Conservation (phyloP, 352 stramenopile species). For the Globisporangium recalcitrans region DNA sequence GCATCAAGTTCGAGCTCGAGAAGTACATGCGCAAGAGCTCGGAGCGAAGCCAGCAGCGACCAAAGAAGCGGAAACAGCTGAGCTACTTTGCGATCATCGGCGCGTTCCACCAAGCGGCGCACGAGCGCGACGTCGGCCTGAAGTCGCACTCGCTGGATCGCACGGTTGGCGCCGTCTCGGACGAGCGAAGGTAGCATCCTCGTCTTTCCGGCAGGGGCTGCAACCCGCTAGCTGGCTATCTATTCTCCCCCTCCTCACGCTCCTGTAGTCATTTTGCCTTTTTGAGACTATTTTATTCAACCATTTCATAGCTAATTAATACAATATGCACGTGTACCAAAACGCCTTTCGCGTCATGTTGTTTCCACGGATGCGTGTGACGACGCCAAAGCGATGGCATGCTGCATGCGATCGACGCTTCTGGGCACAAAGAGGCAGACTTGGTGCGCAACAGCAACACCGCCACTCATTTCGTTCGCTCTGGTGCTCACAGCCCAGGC, state of each 20-base stretch:
- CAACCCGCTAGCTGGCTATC: conserved; percentile 9
- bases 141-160: conserved; percentile 27
- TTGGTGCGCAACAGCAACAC: no score
- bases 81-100: conserved; percentile 78
- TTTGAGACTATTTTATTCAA: conserved; percentile 19
- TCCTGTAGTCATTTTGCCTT: conserved; percentile 10
- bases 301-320: conserved; percentile 6
- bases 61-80: conserved; percentile 60
- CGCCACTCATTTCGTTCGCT: no score
- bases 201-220: no score
- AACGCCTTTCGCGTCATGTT: background rate
- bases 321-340: background rate
- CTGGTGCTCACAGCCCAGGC: background rate
- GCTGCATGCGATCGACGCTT: background rate
- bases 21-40: conserved; percentile 44
- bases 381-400: background rate
- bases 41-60: conserved; percentile 38
- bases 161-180: conserved; percentile 17
- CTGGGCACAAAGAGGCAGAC: background rate
- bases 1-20: conserved; percentile 71
- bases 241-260: conserved; percentile 8
- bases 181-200: conserved; percentile 10
- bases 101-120: conserved; percentile 71
- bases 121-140: conserved; percentile 50
- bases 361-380: background rate